These are phyloP conservation scores for Epicoccum sorghinum DNA, from an alignment of 2,329 filamentous ascomycete species.

Conservation along the genomic window DNA sequence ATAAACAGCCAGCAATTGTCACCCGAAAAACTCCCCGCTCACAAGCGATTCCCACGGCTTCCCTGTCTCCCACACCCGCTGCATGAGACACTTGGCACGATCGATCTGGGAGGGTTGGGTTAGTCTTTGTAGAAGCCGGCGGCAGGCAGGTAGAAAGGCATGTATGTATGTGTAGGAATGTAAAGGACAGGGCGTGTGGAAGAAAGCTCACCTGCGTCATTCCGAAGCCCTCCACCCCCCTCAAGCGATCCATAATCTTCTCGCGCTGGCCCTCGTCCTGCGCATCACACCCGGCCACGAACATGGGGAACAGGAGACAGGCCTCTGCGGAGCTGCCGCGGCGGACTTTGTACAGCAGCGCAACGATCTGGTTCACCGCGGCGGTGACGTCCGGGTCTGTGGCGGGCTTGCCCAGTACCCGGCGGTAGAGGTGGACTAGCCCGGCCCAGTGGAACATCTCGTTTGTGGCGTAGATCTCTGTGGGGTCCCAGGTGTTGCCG, in stretches of 20 bases:
- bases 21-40: constrained; percentile 70
- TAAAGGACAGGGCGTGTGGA: too few species aligned
- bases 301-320: constrained; percentile 79
- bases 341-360: constrained; percentile 66
- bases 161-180: too few species aligned
- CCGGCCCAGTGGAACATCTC: constrained; percentile 81
- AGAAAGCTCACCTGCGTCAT: constrained; percentile 73
- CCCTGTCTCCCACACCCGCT: constrained; percentile 71
- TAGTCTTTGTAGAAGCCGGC: neutral
- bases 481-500: constrained; percentile 57
- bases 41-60: constrained; percentile 72
- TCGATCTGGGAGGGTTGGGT: constrained; percentile 53
- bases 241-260: constrained; percentile 69
- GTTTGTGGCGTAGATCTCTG: constrained; percentile 74
- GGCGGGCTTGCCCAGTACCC: constrained; percentile 69
- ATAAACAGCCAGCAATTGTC: neutral
- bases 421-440: constrained; percentile 74
- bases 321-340: constrained; percentile 74
- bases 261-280: constrained; percentile 60
- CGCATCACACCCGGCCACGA: constrained; percentile 80
- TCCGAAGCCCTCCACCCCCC: constrained; percentile 72
- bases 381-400: constrained; percentile 66
- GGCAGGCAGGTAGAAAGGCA: too few species aligned
- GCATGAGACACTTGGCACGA: constrained; percentile 68
- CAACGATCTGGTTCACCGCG: constrained; percentile 68